Percentiles rank a stretch among this genome's conserved stretches.
phyloP scores from a whole-genome alignment of 2,329 filamentous ascomycete species.

The Venturia asperata region DNA sequence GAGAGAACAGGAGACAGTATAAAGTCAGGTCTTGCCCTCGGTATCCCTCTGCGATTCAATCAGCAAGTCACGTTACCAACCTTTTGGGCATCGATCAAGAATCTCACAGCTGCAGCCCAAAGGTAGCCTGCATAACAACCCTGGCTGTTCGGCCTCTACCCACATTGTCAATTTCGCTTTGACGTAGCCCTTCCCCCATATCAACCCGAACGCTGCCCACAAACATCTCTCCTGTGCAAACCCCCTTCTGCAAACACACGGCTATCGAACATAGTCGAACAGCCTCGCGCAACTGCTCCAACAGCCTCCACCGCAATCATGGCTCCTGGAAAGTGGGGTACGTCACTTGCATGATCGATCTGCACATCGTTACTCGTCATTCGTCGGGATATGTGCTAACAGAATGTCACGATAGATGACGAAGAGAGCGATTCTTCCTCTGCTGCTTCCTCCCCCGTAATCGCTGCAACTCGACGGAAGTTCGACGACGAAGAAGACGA shows the following conservation, averaged over 20 bases:
- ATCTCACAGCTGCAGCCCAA: slow-evolving; percentile 10
- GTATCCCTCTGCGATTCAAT: background rate
- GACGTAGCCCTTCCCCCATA: background rate
- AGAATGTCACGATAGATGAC: slow-evolving; percentile 33
- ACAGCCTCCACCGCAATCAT: slow-evolving; percentile 17
- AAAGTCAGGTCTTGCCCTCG: background rate
- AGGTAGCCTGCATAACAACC: slow-evolving; percentile 4
- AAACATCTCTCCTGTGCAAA: background rate
- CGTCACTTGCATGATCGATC: slow-evolving; percentile 18
- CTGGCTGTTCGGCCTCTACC: slow-evolving; percentile 8
- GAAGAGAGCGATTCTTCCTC: slow-evolving; percentile 50
- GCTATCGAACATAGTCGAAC: background rate
- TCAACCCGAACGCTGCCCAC: background rate
- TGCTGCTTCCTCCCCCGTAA: slow-evolving; percentile 40
- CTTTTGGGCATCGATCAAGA: slow-evolving; percentile 7
- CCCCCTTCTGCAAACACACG: background rate
- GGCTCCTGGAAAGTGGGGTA: slow-evolving; percentile 21
- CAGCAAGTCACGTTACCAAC: background rate
- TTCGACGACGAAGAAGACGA: slow-evolving; percentile 91
- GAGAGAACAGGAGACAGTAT: background rate
- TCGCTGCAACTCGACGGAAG: slow-evolving; percentile 52
- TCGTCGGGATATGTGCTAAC: background rate
- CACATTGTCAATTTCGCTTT: slow-evolving; percentile 12
- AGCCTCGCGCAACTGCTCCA: background rate
- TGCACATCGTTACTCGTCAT: slow-evolving; percentile 15